Conservation (phyloP, 495 filamentous ascomycete species). For the Alectoria sarmentosa region DNA sequence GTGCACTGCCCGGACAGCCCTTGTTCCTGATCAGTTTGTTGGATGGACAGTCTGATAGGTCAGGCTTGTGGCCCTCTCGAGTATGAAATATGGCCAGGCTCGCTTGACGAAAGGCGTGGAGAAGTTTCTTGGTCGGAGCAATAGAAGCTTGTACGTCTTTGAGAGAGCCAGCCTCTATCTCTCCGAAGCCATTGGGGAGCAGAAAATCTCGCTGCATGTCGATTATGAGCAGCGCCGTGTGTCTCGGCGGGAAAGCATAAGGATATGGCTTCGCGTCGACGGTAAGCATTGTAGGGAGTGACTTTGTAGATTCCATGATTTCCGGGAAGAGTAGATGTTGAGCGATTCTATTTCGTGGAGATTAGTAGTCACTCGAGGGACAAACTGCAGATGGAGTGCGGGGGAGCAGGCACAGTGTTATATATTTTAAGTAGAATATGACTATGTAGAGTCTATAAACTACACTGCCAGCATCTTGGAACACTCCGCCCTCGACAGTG, state of each 20-base stretch:
- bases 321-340: neutral
- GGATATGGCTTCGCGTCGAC: slow-evolving; percentile 46
- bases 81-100: slow-evolving; percentile 61
- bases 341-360: neutral
- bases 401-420: neutral
- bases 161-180: slow-evolving; percentile 27
- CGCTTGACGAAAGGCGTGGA: slow-evolving; percentile 49
- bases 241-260: slow-evolving; percentile 46
- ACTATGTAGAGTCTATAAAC: neutral
- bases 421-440: neutral
- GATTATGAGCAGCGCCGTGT: slow-evolving; percentile 60
- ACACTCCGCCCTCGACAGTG: neutral
- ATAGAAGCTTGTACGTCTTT: slow-evolving; percentile 45
- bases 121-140: slow-evolving; percentile 45
- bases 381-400: neutral
- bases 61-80: slow-evolving; percentile 47
- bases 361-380: neutral
- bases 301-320: neutral
- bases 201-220: slow-evolving; percentile 62
- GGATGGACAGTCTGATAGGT: slow-evolving; percentile 46
- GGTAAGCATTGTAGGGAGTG: slow-evolving; percentile 10
- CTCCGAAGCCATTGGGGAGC: slow-evolving; percentile 25
- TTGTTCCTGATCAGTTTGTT: slow-evolving; percentile 43
- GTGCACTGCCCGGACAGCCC: slow-evolving; percentile 34
- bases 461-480: neutral